Conservation (phyloP, 202 grass and related monocot species). For the Eragrostis tef region DNA sequence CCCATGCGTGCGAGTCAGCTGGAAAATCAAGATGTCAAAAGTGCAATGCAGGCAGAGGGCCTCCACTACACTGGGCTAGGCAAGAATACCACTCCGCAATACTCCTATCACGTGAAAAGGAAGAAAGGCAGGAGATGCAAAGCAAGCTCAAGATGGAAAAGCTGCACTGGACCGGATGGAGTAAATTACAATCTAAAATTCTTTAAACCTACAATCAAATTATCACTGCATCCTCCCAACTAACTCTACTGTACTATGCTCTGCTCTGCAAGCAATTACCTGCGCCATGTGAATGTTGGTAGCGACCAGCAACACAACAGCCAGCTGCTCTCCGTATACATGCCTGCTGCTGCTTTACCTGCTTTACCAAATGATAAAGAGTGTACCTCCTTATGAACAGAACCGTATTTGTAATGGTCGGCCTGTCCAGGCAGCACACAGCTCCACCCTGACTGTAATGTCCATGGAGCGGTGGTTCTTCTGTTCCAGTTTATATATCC, state of each 20-base stretch:
- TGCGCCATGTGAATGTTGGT: constrained; percentile 4
- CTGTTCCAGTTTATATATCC: background rate
- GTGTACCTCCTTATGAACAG: background rate
- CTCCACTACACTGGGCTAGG: background rate
- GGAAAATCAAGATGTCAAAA: background rate
- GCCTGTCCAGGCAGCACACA: background rate
- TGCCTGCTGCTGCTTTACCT: background rate
- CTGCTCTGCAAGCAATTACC: background rate
- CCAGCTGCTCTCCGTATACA: background rate
- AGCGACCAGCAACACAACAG: background rate
- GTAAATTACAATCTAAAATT: constrained; percentile 2
- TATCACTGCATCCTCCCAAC: background rate
- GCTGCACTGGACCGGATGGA: constrained; percentile 2
- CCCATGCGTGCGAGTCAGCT: background rate
- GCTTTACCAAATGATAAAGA: background rate
- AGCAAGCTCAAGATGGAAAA: background rate
- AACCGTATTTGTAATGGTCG: background rate
- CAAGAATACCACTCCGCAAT: background rate
- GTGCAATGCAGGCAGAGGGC: background rate
- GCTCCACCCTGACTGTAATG: background rate
- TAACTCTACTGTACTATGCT: background rate
- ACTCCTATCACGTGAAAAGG: background rate
- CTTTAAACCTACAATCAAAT: constrained; percentile 4
- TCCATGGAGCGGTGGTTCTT: background rate
- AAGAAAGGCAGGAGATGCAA: constrained; percentile 1